These are phyloP conservation scores for Mycena galopus DNA, from an alignment of 768 basidiomycete species.

Conservation along the genomic window DNA sequence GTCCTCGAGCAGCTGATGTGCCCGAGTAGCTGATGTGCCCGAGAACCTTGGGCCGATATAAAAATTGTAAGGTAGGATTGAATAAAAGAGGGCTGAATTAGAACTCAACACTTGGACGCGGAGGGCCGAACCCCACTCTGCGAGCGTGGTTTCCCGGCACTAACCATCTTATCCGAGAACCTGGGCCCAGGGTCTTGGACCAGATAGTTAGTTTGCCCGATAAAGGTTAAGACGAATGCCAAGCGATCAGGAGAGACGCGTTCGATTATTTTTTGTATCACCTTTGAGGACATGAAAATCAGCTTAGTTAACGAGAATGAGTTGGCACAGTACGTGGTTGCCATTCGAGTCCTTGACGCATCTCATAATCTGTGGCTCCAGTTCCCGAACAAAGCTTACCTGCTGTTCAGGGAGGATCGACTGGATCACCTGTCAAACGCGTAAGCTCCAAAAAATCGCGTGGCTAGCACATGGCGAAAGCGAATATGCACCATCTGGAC, in stretches of 20 bases:
- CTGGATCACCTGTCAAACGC: slow-evolving; percentile 78
- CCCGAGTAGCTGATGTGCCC: no score
- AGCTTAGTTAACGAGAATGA: no score
- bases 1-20: not conserved
- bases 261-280: no score
- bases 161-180: not conserved
- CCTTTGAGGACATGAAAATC: no score
- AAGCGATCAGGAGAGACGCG: no score
- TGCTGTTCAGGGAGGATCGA: slow-evolving; percentile 85
- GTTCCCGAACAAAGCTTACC: slow-evolving; percentile 77
- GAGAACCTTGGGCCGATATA: not conserved
- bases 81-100: not conserved
- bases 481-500: slow-evolving; percentile 81
- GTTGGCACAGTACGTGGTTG: slow-evolving; percentile 80
- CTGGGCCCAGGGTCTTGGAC: no score
- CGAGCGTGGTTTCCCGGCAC: not conserved
- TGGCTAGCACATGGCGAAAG: not conserved
- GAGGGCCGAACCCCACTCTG: not conserved
- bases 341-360: slow-evolving; percentile 94
- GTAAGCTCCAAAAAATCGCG: not conserved
- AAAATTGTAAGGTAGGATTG: not conserved
- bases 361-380: slow-evolving; percentile 83
- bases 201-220: no score
- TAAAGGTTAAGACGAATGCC: no score
- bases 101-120: not conserved